Conservation (phyloP, 257 asterid genomes). For the Capsicum chinense region DNA sequence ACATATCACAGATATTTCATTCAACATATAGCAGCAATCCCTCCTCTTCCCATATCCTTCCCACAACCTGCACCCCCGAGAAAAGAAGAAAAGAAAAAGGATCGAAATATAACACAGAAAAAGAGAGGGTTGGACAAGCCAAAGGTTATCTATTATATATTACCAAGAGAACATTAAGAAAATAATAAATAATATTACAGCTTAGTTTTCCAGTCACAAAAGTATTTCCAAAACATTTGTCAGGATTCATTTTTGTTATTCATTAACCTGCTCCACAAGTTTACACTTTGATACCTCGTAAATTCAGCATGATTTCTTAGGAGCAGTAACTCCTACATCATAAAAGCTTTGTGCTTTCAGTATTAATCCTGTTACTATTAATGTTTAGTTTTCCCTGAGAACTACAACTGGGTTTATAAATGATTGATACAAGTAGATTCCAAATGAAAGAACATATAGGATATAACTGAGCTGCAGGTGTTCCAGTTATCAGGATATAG, state of each 20-base stretch:
- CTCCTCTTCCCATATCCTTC: conserved; percentile 5
- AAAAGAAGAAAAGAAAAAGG: not conserved
- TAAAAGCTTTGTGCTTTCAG: not conserved
- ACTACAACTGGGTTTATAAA: not conserved
- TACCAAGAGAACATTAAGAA: conserved; percentile 15
- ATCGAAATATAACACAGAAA: not conserved
- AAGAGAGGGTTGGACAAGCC: conserved; percentile 19
- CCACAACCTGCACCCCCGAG: not conserved
- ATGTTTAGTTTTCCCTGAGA: not conserved
- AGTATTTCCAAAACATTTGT: not conserved
- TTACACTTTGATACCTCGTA: not conserved
- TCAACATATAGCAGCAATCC: not conserved
- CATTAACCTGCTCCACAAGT: not conserved
- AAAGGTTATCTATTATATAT: not conserved
- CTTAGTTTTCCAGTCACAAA: conserved; percentile 3
- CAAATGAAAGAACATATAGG: not conserved
- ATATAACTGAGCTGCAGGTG: not conserved
- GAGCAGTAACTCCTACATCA: not conserved
- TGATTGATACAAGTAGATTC: not conserved
- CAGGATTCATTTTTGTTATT: not conserved
- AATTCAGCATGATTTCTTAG: not conserved
- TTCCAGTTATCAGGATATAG: not conserved
- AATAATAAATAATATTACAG: not conserved
- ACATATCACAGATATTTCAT: not conserved
- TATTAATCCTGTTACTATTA: not conserved